Percentiles rank a stretch among this genome's conserved stretches.
Evolutionary conservation across 2,329 filamentous ascomycete species (phyloP).

Genomic region (Hypoxylon sp.): DNA sequence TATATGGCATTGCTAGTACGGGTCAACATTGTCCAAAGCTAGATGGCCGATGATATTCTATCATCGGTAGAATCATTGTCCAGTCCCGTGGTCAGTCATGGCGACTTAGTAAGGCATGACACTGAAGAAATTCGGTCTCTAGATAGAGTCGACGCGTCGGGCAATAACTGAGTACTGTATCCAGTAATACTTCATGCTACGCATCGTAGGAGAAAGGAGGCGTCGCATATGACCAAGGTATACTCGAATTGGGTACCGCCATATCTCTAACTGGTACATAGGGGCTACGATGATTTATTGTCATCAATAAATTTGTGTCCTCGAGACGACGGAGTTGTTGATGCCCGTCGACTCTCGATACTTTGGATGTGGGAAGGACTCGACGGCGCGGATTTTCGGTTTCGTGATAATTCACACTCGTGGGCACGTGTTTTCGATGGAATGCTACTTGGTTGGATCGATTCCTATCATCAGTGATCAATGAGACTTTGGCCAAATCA

Average conservation of each 20-base stretch:
- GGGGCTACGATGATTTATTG: not conserved
- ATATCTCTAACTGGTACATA: not conserved
- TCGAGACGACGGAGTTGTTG: not conserved
- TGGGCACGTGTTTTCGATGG: not conserved
- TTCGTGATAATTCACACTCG: not conserved
- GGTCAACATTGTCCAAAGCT: not conserved
- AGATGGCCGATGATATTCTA: not conserved
- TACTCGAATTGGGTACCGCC: conserved; percentile 2
- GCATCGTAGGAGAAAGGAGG: not conserved
- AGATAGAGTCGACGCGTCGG: not conserved
- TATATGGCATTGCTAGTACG: not conserved
- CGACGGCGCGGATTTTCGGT: not conserved
- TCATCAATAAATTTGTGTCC: not conserved
- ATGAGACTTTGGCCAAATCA: not conserved
- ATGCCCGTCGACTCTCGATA: not conserved
- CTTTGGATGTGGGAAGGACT: not conserved
- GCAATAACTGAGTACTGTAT: not conserved
- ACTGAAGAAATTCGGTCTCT: not conserved
- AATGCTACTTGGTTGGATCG: not conserved
- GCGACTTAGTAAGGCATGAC: not conserved
- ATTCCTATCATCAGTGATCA: not conserved
- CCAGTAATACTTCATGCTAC: not conserved
- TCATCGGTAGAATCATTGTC: not conserved
- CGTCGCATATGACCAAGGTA: not conserved
- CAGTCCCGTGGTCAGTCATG: not conserved